Percentiles rank a stretch among this genome's conserved stretches.
Conservation (phyloP, 257 asterid genomes). For the Marsdenia floribunda region DNA sequence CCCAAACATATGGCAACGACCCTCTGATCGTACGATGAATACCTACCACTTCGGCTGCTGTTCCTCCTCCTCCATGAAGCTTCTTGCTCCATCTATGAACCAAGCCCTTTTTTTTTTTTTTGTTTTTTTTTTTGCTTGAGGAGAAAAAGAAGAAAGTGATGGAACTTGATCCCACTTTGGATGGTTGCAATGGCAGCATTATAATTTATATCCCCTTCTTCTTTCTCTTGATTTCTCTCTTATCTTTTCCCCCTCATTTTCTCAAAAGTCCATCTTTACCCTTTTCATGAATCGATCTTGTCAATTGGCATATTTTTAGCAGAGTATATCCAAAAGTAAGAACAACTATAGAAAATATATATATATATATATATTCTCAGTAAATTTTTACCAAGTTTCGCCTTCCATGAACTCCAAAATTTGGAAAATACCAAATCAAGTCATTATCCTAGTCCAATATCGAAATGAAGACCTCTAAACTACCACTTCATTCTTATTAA, state of each 20-base stretch:
- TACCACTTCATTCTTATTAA: too few species aligned
- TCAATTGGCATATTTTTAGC: too few species aligned
- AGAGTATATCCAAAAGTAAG: too few species aligned
- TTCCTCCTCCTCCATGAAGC: slow-evolving; percentile 32
- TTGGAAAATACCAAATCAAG: too few species aligned
- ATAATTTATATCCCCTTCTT: neutral
- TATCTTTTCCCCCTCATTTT: neutral
- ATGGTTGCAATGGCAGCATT: too few species aligned
- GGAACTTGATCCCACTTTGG: slow-evolving; percentile 5
- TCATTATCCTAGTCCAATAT: too few species aligned
- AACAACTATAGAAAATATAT: too few species aligned
- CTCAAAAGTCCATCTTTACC: neutral
- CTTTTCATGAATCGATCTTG: neutral
- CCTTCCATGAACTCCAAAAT: too few species aligned
- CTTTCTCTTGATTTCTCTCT: neutral
- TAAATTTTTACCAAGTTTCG: too few species aligned
- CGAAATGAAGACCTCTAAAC: too few species aligned
- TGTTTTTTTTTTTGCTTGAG: neutral
- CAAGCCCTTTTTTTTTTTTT: neutral
- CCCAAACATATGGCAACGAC: slow-evolving; percentile 33
- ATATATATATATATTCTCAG: too few species aligned
- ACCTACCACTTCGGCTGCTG: neutral
- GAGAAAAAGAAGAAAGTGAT: neutral
- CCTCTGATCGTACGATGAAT: slow-evolving; percentile 32
- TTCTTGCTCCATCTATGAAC: slow-evolving; percentile 8